Conservation (phyloP, 352 stramenopile species). For the Phytophthora europaea region DNA sequence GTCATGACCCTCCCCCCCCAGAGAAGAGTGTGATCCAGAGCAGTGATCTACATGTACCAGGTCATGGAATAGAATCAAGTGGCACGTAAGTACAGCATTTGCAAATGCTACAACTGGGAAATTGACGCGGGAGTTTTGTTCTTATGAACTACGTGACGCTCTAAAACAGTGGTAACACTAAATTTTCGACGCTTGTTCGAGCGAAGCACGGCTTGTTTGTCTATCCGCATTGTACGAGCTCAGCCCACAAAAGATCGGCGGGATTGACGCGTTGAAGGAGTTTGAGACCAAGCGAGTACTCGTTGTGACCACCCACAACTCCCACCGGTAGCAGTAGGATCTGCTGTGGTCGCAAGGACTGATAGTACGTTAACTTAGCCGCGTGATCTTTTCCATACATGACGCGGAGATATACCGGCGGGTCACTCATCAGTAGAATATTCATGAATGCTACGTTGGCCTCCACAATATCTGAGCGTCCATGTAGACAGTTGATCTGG, state of each 20-base stretch:
- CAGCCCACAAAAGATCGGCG: background rate
- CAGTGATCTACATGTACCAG: no score
- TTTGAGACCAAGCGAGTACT: conserved; percentile 18
- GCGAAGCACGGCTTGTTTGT: background rate
- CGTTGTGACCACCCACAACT: conserved; percentile 13
- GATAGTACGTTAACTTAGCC: conserved; percentile 27
- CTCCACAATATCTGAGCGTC: conserved; percentile 24
- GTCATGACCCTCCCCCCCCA: no score
- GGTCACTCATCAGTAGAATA: conserved; percentile 47
- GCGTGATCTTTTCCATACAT: background rate
- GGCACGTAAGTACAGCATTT: no score
- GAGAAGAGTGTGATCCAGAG: no score
- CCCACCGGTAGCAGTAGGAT: conserved; percentile 21
- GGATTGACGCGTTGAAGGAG: conserved; percentile 9
- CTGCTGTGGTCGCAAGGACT: conserved; percentile 10
- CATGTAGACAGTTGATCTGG: conserved; percentile 36
- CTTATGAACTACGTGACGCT: no score
- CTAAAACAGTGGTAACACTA: no score
- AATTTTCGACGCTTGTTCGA: no score
- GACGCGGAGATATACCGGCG: conserved; percentile 34
- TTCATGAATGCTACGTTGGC: conserved; percentile 51
- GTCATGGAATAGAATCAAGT: no score
- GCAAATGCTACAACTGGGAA: no score
- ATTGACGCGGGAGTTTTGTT: no score
- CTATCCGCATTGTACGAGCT: background rate